phyloP scores from a whole-genome alignment of 139 green algal genomes.

The Axilococcus clingmanii region DNA sequence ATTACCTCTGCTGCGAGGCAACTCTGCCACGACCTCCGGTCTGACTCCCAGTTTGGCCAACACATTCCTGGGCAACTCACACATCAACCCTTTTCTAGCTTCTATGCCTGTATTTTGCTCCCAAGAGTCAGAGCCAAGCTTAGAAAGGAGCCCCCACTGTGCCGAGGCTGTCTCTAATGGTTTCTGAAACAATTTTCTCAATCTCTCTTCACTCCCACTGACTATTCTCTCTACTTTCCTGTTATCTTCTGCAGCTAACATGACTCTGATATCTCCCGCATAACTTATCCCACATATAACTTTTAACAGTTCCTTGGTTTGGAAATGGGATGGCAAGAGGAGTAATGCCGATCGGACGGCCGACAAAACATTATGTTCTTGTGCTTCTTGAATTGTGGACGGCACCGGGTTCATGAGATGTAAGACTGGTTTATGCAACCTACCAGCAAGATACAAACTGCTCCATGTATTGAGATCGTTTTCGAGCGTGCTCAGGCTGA shows the following conservation, averaged over 20 bases:
- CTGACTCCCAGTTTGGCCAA: background rate
- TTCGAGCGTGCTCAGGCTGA: constrained; percentile 31
- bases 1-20: too few species aligned
- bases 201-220: background rate
- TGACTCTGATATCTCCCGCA: constrained; percentile 67
- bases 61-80: constrained; percentile 8
- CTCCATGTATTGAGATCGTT: constrained; percentile 63
- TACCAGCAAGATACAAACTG: constrained; percentile 61
- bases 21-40: too few species aligned
- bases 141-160: too few species aligned
- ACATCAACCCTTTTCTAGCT: constrained; percentile 8
- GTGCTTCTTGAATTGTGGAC: constrained; percentile 1
- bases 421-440: constrained; percentile 78
- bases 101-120: too few species aligned
- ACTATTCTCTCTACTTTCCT: constrained; percentile 68
- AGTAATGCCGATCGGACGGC: constrained; percentile 60
- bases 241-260: constrained; percentile 65
- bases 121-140: too few species aligned
- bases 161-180: background rate
- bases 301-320: constrained; percentile 47
- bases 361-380: constrained; percentile 44
- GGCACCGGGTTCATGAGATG: constrained; percentile 15
- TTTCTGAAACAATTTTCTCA: constrained; percentile 1
- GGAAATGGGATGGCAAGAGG: constrained; percentile 50
- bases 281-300: constrained; percentile 70